Evolutionary conservation across 2,329 filamentous ascomycete genomes (phyloP), one percentile per base, ranked within the genome.

Genomic region (Tolypocladium album): DNA sequence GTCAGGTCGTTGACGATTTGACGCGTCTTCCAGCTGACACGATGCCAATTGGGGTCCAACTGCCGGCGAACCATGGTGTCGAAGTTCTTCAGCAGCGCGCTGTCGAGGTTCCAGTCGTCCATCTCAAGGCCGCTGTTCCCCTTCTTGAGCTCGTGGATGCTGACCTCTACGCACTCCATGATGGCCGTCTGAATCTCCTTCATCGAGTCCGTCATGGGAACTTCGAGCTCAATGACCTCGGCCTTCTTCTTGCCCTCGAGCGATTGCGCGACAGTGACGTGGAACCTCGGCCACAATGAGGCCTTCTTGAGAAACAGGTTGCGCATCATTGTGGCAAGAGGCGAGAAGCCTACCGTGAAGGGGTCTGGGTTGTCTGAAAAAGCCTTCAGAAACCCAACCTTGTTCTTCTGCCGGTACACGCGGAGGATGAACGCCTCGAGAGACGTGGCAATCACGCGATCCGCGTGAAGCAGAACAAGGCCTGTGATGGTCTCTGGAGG

Each of bases 31-130:
- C 90, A 96, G 72, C 89, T 97, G 58, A 96, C 90, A 59, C 94
- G 86, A 76, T 99, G 94, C 94, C 94, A 99, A 61, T 97, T 92
- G 5, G 93, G 92, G 69, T 97, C 92, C 22, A 99, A 78, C 72
- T 99, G 94, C 61, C 92, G 84, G 63, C 93, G 84, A 57, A 99
- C 86, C 59, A 92, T 88, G 62, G 89, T 79, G 71, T 97, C 94
- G 71, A 99, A 99, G 68, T 92, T 96, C 69, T 88, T 90, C 65
- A 97, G 88, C 62, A 97, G 76, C 42, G 93, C 93, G 69, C 90
- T 97, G 72, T 97, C 93, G 22, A 96, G 79, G 57, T 91, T 97
- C 93, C 93, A 97, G 69, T 97, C 92, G 61, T 95, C 92, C 86
- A 97, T 92, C 66, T 97, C 93, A 8, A 99, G 78, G 2, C 92